Conservation (phyloP, 2,329 filamentous ascomycete species). For the Aspergillus sp. region DNA sequence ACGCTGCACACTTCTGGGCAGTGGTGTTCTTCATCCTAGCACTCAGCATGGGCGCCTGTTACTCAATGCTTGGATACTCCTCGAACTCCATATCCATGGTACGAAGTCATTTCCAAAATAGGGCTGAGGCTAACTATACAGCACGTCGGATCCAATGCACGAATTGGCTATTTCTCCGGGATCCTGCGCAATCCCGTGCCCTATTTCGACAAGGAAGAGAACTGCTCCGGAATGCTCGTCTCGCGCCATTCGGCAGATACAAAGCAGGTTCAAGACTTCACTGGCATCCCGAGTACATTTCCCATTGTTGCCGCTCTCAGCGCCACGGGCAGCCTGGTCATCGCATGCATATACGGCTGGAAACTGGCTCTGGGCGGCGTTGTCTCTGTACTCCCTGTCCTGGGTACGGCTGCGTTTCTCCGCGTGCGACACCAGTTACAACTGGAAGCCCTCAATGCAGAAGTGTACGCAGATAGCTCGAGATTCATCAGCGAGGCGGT, state of each 20-base stretch:
- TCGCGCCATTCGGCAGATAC: not conserved
- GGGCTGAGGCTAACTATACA: no score
- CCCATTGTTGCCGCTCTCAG: slow-evolving; percentile 65
- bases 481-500: slow-evolving; percentile 74
- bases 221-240: not conserved
- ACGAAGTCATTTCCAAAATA: no score
- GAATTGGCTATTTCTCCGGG: not conserved
- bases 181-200: not conserved
- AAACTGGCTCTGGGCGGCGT: slow-evolving; percentile 67
- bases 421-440: slow-evolving; percentile 63
- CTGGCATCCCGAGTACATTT: slow-evolving; percentile 48
- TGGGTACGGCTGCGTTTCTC: slow-evolving; percentile 43
- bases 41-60: slow-evolving; percentile 46
- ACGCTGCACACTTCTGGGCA: slow-evolving; percentile 51
- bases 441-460: slow-evolving; percentile 67
- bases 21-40: slow-evolving; percentile 59
- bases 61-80: slow-evolving; percentile 45
- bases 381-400: slow-evolving; percentile 52
- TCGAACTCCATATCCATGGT: slow-evolving; percentile 48
- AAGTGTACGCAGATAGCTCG: slow-evolving; percentile 68
- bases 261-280: slow-evolving; percentile 44
- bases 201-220: not conserved
- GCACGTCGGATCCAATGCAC: not conserved
- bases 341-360: slow-evolving; percentile 73
- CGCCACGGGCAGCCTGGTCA: slow-evolving; percentile 61